Evolutionary conservation across 176 grass and related monocot species (phyloP).

Genomic region (Bonia amplexicaulis): DNA sequence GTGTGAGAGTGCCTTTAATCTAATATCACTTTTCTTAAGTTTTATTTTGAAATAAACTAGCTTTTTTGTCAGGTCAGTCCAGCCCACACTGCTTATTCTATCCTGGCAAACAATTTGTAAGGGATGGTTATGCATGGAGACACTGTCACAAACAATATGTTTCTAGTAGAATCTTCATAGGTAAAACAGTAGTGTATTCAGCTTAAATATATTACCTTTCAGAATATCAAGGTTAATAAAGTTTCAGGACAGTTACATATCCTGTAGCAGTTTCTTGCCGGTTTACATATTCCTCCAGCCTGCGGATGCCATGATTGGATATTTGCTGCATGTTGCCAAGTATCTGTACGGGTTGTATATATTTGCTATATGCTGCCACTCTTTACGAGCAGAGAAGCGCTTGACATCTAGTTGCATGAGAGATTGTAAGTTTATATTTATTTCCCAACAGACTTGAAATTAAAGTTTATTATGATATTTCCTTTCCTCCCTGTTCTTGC

Average conservation of each 20-base stretch:
- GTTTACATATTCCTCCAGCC: neutral
- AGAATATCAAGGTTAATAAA: neutral
- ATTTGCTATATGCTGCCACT: neutral
- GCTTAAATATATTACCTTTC: neutral
- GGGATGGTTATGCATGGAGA: neutral
- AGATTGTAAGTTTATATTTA: neutral
- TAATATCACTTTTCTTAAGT: neutral
- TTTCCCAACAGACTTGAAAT: neutral
- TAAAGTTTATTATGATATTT: neutral
- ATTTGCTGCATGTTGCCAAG: neutral
- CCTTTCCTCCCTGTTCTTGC: neutral
- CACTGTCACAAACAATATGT: neutral
- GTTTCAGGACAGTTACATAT: neutral
- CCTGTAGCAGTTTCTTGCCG: neutral
- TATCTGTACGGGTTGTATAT: neutral
- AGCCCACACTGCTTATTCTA: neutral
- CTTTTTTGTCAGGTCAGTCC: neutral
- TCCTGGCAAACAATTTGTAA: neutral
- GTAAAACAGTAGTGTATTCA: neutral
- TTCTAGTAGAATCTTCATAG: neutral
- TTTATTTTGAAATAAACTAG: neutral
- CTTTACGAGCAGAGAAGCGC: neutral
- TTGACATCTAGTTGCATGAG: neutral
- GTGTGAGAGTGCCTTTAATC: neutral
- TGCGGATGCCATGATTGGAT: neutral